A percentile compares a stretch with the other conserved stretches of the same genome.
These are phyloP conservation scores for Craterostigma plantagineum DNA, from an alignment of 257 asterid genomes.

Conservation along the genomic window DNA sequence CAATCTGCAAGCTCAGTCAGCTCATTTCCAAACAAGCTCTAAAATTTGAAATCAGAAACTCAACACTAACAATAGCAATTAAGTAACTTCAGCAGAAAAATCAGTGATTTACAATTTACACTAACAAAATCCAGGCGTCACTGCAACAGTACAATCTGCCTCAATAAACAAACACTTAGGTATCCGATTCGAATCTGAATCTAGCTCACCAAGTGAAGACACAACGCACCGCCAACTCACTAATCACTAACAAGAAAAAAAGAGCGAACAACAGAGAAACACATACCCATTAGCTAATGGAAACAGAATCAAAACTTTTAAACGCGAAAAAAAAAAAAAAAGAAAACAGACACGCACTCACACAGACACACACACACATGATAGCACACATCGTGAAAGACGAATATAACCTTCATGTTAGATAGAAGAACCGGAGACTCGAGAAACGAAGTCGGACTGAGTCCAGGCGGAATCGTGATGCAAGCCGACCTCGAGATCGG, in stretches of 20 bases:
- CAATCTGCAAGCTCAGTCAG: conserved; percentile 3
- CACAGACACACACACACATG: too few species aligned
- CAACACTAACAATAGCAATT: neutral
- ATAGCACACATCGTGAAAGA: conserved; percentile 1
- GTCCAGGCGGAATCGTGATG: conserved; percentile 79
- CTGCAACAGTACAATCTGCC: conserved; percentile 4
- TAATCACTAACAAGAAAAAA: too few species aligned
- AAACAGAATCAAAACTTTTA: too few species aligned
- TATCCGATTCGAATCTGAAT: conserved; percentile 35
- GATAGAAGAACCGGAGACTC: conserved; percentile 96
- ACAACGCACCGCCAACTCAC: too few species aligned
- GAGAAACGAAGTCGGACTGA: conserved; percentile 85
- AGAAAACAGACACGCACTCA: too few species aligned
- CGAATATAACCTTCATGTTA: conserved; percentile 48
- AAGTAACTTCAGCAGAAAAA: too few species aligned
- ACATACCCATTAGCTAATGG: too few species aligned
- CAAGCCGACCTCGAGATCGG: conserved; percentile 90
- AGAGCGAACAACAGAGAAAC: too few species aligned
- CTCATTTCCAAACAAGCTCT: neutral
- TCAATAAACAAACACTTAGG: conserved; percentile 9
- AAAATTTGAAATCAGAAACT: too few species aligned
- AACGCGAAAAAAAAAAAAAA: neutral
- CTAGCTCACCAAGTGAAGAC: neutral
- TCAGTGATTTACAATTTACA: too few species aligned
- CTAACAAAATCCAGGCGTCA: neutral